Base-by-base conservation (phyloP, 176 grass and related monocot genomes). In the Rhynchospora pubera region DNA sequence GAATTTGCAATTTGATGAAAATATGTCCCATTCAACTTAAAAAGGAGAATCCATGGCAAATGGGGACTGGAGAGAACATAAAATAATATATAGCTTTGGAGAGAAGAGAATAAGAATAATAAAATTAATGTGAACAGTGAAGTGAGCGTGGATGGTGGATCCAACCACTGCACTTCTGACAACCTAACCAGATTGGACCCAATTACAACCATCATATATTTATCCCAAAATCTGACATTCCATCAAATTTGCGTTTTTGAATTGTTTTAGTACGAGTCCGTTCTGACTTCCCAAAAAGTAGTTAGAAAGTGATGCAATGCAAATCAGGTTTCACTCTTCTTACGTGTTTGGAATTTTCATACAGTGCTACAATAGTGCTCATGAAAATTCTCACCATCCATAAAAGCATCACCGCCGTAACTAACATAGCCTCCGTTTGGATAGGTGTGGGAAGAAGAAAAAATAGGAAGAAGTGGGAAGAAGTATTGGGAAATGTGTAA, bases 141-240 rank as follows among this genome's bases (percentile, higher is more conserved):
- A 66, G 61, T 82, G 61, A 82, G 79, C 79, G 79, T 82, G 79
- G 79, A 82, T 82, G 79, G 79, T 82, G 79, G 79, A 82, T 82
- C 79, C 79, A 82, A 82, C 79, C 45, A 82, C 79, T 82, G 79
- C 79, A 82, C 79, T 65, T 65, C 79, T 82, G 79, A 82, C 61
- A 82, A 53, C 61, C 61, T 82, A 67, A 46, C 79, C 43, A 82
- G 22, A 82, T 82, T 14, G 53, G 55, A 79, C 77, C 77, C 55
- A 61, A 30, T 53, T 50, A 52, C 57, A 80, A 45, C 53, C 56
- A 9, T 44, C 10, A 47, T 56, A 55, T 30, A 56, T 55, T 55
- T 56, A 56, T 77, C n/a, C 44, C 42, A 3, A 81, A 82, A 30
- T 82, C 42, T 82, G 61, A 34, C 22, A 82, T 82, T 82, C 79